Evolutionary conservation across 2,329 filamentous ascomycete genomes (phyloP), one percentile per base, ranked within the genome.

Genomic region (Colletotrichum cordylinicola): DNA sequence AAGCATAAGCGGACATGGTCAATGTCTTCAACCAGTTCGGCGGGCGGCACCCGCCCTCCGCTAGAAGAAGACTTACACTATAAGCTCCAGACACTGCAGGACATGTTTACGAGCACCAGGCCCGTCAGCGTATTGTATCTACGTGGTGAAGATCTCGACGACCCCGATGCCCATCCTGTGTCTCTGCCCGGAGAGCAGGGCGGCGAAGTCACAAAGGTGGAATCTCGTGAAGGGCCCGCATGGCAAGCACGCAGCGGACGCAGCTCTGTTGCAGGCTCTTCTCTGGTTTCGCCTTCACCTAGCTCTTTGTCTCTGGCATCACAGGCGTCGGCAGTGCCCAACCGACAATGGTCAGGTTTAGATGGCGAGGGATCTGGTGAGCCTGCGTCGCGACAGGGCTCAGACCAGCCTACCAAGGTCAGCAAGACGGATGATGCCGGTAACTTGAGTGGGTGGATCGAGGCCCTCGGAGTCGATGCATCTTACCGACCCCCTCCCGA

Each of bases 1-100:
- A 98, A 98, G 84, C 96, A 98, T 85, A 98, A 98, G 85, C 90
- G 96, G 75, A 98, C 96, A 0, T 98, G 96, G 96, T 98, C 96
- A 12, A 95, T 98, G 90, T 96, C 95, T 29, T 98, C 96, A 8
- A 87, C 91, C 37, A 93, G 92, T 81, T 94, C 93, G 4, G 89
- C 88, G 4, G 89, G 88, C 9, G 83, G 84, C 1, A 80, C 82
- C 21, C 86, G 91, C 27, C 81, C 87, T n/a, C 87, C 91, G 0
- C 85, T 92, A 31, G 93, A 94, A 82, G 95, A 97, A 80, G 95
- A 97, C 80, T 84, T 96, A 29, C 94, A 96, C 80, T 91, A 91
- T 83, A 96, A 96, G 84, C 88, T 97, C 33, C 93, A 94, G 79
- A 93, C 91, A 2, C 87, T 96, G 55, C 94, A 96, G 83, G 95